A percentile compares a stretch with the other conserved stretches of the same genome.
These are phyloP conservation scores for Moesziomyces aphidis DNA, from an alignment of 1,284 basidiomycete genomes.

Conservation along the genomic window DNA sequence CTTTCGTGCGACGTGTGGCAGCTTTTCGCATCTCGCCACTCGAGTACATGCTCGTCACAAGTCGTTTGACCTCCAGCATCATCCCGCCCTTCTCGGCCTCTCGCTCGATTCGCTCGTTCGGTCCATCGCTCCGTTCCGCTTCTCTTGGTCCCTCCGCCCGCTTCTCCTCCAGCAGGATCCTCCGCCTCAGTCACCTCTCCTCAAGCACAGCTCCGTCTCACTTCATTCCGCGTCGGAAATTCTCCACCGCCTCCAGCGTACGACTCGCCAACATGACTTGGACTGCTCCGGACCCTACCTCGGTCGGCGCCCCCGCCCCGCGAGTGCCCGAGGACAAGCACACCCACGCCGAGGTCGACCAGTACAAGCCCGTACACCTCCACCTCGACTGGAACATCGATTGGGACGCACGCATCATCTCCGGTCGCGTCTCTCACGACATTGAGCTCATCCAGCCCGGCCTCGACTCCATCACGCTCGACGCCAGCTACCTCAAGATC, in stretches of 20 bases:
- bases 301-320: conserved; percentile 52
- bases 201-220: not conserved
- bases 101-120: conserved; percentile 37
- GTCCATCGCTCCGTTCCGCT: conserved; percentile 20
- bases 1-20: too few species aligned
- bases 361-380: conserved; percentile 55
- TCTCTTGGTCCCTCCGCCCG: conserved; percentile 2
- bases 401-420: conserved; percentile 77
- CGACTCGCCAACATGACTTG: conserved; percentile 43
- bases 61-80: conserved; percentile 3
- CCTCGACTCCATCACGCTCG: conserved; percentile 80
- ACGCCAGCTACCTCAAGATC: conserved; percentile 81
- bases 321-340: conserved; percentile 56
- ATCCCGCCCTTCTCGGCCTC: conserved; percentile 2
- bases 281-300: conserved; percentile 58
- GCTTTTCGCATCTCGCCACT: not conserved
- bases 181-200: not conserved
- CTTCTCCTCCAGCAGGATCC: conserved; percentile 1
- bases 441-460: conserved; percentile 74
- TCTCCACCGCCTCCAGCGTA: not conserved
- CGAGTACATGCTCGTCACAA: not conserved
- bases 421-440: conserved; percentile 79
- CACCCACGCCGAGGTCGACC: conserved; percentile 58
- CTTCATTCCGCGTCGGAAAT: not conserved
- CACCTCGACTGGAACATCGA: conserved; percentile 85